Evolutionary conservation across 768 basidiomycete genomes (phyloP), one percentile per base, ranked within the genome.

Genomic region (Suillus fuscotomentosus): DNA sequence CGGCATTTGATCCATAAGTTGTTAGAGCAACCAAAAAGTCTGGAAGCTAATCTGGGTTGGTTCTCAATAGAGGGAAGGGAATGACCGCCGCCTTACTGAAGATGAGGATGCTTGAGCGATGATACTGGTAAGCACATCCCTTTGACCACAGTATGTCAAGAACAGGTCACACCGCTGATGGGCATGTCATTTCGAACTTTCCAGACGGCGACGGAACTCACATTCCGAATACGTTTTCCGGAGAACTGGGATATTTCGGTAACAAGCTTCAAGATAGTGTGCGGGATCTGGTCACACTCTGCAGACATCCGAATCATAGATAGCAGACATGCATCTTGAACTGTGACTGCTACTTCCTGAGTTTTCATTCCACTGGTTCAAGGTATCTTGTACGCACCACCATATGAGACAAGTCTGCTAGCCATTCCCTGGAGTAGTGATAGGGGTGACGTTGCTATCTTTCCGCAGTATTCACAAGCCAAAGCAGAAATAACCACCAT

Each of bases 141-240:
- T 82, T 61, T 88, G 77, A 22, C 74, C 71, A 8, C 77, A 77
- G 17, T 90, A 75, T 13, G 75, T 77, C 38, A 86, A 68, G 70
- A 94, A 92, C 71, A 91, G 87, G 31, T 84, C 80, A 70, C 90
- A 92, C 62, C 91, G 84, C 92, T 94, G 69, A 41, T 59, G 24
- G 57, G 11, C 5, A 27, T 15, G 57, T 59, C 41, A 59, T 42
- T 11, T 42, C 3, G 3, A 38, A 6, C 17, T 27, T 27, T 42
- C 24, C 15, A 27, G 10, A 59, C 24, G 24, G 57, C 17, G 3
- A 42, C 24, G 24, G 38, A 14, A 68, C 80, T 61, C 71, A 91
- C 92, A 69, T 80, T 79, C 61, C 81, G 83, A 61, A 94, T 85
- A 70, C 88, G 83, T 27, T 83, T 76, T 36, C 85, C 79, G 9